A percentile compares a stretch with the other conserved stretches of the same genome.
phyloP scores from a whole-genome alignment of 805 yeast genomes.

The Saturnispora halmiae region DNA sequence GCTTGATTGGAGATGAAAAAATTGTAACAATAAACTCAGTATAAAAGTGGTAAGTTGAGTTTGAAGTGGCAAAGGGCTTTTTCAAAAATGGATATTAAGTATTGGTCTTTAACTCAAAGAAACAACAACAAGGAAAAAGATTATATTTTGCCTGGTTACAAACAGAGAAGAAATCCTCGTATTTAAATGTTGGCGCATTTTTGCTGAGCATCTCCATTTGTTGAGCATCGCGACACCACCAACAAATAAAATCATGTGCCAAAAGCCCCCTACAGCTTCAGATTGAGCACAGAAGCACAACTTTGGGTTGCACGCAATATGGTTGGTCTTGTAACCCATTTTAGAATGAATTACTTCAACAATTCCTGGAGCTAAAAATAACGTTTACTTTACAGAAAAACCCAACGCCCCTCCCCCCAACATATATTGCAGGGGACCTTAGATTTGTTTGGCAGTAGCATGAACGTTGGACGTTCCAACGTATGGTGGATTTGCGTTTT shows the following conservation, averaged over 20 bases:
- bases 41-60: no score
- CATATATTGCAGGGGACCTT: no score
- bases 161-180: background rate
- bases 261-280: background rate
- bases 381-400: no score
- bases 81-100: background rate
- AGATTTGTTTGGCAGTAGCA: background rate
- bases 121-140: background rate
- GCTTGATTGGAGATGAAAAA: background rate
- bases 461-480: background rate
- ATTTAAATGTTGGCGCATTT: conserved; percentile 4
- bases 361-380: no score
- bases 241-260: background rate
- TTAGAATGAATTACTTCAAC: no score
- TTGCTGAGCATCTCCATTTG: conserved; percentile 6
- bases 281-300: no score
- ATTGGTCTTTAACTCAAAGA: no score
- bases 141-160: background rate
- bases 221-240: conserved; percentile 7
- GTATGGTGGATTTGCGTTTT: background rate
- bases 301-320: no score
- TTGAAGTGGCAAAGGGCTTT: background rate
- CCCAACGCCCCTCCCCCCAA: no score
- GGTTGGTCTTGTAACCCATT: no score
- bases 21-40: background rate